Evolutionary conservation across 345 rosid species (phyloP), one percentile per base, ranked within the genome.

Genomic region (Rhodomyrtus tomentosa): DNA sequence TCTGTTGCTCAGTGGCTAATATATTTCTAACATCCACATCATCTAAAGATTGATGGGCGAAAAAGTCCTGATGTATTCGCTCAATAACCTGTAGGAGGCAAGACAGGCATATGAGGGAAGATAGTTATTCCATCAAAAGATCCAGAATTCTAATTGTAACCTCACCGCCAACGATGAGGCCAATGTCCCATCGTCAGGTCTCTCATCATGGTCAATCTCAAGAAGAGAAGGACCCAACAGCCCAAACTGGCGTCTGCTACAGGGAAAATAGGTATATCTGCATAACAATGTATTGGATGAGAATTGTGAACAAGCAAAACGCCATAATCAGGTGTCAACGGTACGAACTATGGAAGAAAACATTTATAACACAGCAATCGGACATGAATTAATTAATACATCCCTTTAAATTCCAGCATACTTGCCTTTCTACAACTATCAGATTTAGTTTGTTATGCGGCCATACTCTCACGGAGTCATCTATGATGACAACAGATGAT

Each of bases 401-500:
- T n/a, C 55, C 55, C 55, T 53, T n/a, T 9, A 3, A 50, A 53
- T 45, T 55, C 53, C 49, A 59, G 58, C 50, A 84, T 50, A 48
- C 81, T 85, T 90, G 91, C 99, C 99, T 95, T 91, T 97, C 99
- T 81, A 97, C 99, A 86, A 90, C 98, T 83, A 97, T 97, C 84
- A 97, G 88, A 88, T 97, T 97, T 90, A 94, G 87, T 89, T 93
- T 95, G 91, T 96, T 92, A 88, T 89, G 98, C 49, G 99, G 99
- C 99, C 99, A 97, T 51, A 97, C 99, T 86, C 98, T 93, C 74
- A 96, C 94, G 81, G 99, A 97, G 89, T 97, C 99, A 24, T 97
- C 99, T 85, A 97, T 91, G 84, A 97, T 96, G 62, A 97, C 96
- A 32, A 97, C 99, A 88, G 92, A 91, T 8, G 99, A 97, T 88